These are phyloP conservation scores for Mycosarcoma mackinlayi DNA, from an alignment of 1,284 basidiomycete species.

Conservation along the genomic window DNA sequence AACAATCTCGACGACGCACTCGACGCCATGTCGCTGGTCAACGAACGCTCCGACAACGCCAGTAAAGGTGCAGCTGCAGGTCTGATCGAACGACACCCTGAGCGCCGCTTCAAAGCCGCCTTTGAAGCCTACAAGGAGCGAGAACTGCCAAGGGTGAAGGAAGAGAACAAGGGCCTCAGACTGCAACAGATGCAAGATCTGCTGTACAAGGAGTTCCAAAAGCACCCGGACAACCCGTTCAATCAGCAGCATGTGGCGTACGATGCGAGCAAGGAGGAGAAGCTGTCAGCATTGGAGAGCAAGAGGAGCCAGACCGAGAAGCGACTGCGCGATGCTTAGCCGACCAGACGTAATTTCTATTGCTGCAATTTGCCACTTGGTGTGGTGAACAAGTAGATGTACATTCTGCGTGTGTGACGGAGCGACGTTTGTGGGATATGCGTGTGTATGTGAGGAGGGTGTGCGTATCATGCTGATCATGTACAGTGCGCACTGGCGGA, in stretches of 20 bases:
- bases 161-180: slow-evolving; percentile 85
- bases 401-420: no score
- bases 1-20: slow-evolving; percentile 91
- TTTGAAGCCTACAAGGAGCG: slow-evolving; percentile 92
- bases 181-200: slow-evolving; percentile 81
- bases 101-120: slow-evolving; percentile 79
- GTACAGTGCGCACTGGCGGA: no score
- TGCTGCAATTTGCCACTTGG: no score
- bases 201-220: slow-evolving; percentile 71
- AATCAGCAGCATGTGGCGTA: slow-evolving; percentile 74
- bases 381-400: no score
- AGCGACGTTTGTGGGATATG: no score
- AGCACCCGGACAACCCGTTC: slow-evolving; percentile 87
- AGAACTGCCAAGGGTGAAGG: slow-evolving; percentile 81
- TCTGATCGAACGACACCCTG: slow-evolving; percentile 89
- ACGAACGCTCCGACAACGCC: slow-evolving; percentile 90
- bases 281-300: slow-evolving; percentile 76
- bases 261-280: slow-evolving; percentile 84
- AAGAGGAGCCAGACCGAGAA: slow-evolving; percentile 65
- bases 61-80: slow-evolving; percentile 75
- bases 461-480: no score
- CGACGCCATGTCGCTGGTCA: slow-evolving; percentile 88
- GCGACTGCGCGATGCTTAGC: slow-evolving; percentile 43
- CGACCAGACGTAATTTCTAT: no score
- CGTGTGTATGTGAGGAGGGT: no score